Conservation (phyloP, 2,329 filamentous ascomycete genomes). For the Trichoderma arundinaceum region DNA sequence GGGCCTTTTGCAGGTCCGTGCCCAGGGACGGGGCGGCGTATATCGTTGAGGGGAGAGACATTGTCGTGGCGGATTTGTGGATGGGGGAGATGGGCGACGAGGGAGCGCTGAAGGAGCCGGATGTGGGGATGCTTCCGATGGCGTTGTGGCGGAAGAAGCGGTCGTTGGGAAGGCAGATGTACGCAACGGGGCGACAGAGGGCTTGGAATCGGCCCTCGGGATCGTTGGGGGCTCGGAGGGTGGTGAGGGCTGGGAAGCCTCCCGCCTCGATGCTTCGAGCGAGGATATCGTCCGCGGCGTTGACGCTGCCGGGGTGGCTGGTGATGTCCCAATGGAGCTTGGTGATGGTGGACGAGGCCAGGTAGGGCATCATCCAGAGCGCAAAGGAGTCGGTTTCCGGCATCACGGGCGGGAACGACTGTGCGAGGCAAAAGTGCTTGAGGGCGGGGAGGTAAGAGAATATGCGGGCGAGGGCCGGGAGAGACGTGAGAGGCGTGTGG, state of each 20-base stretch:
- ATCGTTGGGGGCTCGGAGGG: conserved; percentile 70
- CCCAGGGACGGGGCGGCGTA: conserved; percentile 40
- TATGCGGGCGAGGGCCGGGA: conserved; percentile 64
- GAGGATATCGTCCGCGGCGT: conserved; percentile 65
- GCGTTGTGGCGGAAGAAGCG: conserved; percentile 43
- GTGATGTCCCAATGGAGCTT: conserved; percentile 70
- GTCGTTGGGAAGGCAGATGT: conserved; percentile 58
- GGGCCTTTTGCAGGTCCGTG: conserved; percentile 57
- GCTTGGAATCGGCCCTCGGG: conserved; percentile 71
- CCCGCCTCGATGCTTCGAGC: conserved; percentile 65
- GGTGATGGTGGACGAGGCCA: conserved; percentile 60
- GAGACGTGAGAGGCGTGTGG: conserved; percentile 60
- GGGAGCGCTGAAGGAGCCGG: conserved; percentile 35
- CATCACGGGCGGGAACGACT: conserved; percentile 60
- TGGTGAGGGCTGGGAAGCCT: conserved; percentile 67
- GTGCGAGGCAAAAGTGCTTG: conserved; percentile 59
- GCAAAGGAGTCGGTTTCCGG: conserved; percentile 58
- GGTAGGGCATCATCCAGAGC: conserved; percentile 68
- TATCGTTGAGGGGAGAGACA: conserved; percentile 40
- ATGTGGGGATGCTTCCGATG: conserved; percentile 21
- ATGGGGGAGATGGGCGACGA: conserved; percentile 41
- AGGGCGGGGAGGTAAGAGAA: conserved; percentile 60
- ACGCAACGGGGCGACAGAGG: conserved; percentile 67
- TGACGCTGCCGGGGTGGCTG: conserved; percentile 51
- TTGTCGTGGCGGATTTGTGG: conserved; percentile 46